phyloP scores from a whole-genome alignment of 2,329 filamentous ascomycete genomes.

The Aspergillus sp. region DNA sequence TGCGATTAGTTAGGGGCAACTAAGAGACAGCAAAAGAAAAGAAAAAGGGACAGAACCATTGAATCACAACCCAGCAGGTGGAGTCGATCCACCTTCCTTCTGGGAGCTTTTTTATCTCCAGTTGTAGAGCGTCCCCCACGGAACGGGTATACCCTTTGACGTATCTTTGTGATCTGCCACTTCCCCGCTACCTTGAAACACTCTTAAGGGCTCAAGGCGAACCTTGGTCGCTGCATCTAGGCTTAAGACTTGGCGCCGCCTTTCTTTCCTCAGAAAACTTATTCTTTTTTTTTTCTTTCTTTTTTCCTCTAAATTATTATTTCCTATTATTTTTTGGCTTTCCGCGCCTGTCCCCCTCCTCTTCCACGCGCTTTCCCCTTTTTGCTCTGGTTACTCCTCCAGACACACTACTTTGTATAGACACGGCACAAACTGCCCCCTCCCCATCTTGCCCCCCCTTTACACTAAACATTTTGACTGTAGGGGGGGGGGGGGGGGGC shows the following conservation, averaged over 20 bases:
- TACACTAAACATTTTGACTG: constrained; percentile 7
- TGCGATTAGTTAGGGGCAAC: neutral
- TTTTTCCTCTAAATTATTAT: constrained; percentile 1
- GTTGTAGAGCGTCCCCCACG: constrained; percentile 21
- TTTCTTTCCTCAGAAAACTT: constrained; percentile 4
- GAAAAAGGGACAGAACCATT: constrained; percentile 4
- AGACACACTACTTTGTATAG: constrained; percentile 14
- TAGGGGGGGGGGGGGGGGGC: constrained; percentile 4
- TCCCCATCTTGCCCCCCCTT: constrained; percentile 8
- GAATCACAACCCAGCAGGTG: constrained; percentile 11
- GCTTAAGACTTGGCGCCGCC: constrained; percentile 29
- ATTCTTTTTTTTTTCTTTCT: constrained; percentile 2
- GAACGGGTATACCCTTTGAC: constrained; percentile 35
- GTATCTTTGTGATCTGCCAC: constrained; percentile 29
- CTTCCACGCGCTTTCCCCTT: constrained; percentile 25
- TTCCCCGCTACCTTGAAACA: constrained; percentile 38
- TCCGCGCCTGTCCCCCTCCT: constrained; percentile 13
- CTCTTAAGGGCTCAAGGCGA: constrained; percentile 24
- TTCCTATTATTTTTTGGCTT: constrained; percentile 2
- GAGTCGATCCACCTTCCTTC: constrained; percentile 13
- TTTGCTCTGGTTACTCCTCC: constrained; percentile 12
- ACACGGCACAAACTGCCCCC: constrained; percentile 21
- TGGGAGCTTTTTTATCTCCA: constrained; percentile 16
- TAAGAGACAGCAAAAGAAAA: neutral
- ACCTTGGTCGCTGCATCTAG: constrained; percentile 32